phyloP scores from a whole-genome alignment of 805 yeast genomes.

The Candida manassasensis region DNA sequence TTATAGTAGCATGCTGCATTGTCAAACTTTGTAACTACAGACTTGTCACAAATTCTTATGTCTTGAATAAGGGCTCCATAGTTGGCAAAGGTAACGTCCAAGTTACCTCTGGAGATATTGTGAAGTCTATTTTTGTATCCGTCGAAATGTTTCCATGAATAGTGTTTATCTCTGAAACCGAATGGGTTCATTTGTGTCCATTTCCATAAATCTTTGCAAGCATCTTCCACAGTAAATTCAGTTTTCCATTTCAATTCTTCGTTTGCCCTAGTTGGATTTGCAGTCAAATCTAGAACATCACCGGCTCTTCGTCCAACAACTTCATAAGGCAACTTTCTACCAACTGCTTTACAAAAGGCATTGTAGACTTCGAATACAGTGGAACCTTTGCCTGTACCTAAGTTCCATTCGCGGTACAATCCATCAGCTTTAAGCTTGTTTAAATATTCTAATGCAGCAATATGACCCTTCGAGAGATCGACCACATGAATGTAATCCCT shows the following conservation, averaged over 20 bases:
- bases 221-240: constrained; percentile 48
- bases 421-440: constrained; percentile 34
- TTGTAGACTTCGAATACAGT: constrained; percentile 69
- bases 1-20: constrained; percentile 25
- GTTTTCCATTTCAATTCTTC: constrained; percentile 64
- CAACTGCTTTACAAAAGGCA: constrained; percentile 63
- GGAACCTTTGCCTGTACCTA: constrained; percentile 78
- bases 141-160: constrained; percentile 28
- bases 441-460: constrained; percentile 63
- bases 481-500: constrained; percentile 79
- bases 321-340: constrained; percentile 58
- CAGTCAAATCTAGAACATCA: constrained; percentile 72
- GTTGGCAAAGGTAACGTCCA: constrained; percentile 41
- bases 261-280: constrained; percentile 64
- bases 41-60: constrained; percentile 33
- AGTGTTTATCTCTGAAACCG: constrained; percentile 44
- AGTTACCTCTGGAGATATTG: constrained; percentile 21
- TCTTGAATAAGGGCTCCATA: constrained; percentile 50
- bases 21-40: constrained; percentile 37
- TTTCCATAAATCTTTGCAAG: constrained; percentile 71
- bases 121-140: constrained; percentile 33
- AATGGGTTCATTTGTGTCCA: constrained; percentile 70
- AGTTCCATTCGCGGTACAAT: constrained; percentile 71
- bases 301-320: constrained; percentile 68
- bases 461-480: constrained; percentile 74